A percentile compares a stretch with the other conserved stretches of the same genome.
These are phyloP conservation scores for Parathielavia hyrcaniae DNA, from an alignment of 495 filamentous ascomycete species.

Conservation along the genomic window DNA sequence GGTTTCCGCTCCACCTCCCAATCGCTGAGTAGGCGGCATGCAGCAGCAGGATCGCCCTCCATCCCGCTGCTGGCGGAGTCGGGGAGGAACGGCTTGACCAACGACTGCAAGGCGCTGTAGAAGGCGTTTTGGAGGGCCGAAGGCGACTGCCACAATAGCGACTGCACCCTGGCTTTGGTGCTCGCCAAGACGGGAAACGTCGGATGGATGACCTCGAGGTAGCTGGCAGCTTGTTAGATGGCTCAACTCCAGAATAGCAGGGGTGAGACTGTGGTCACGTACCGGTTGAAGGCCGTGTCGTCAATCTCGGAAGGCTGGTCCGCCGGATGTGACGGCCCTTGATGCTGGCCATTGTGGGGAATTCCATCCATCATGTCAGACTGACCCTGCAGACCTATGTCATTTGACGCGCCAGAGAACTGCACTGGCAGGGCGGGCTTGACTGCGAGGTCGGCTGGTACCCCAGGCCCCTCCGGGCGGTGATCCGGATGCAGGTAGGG, in stretches of 20 bases:
- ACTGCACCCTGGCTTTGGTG: constrained; percentile 56
- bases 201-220: constrained; percentile 64
- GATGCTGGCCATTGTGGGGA: constrained; percentile 19
- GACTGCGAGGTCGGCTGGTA: constrained; percentile 28
- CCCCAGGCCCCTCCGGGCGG: constrained; percentile 33
- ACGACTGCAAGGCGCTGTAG: constrained; percentile 58
- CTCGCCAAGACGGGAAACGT: constrained; percentile 68
- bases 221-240: constrained; percentile 41
- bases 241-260: not conserved
- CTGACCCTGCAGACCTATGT: constrained; percentile 26
- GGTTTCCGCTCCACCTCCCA: constrained; percentile 48
- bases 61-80: constrained; percentile 35
- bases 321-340: constrained; percentile 27
- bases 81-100: constrained; percentile 54
- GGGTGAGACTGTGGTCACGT: constrained; percentile 18
- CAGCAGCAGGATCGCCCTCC: constrained; percentile 38
- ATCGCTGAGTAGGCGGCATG: constrained; percentile 45
- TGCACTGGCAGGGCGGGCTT: constrained; percentile 34
- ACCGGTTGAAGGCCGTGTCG: constrained; percentile 43
- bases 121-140: constrained; percentile 63
- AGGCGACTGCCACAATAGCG: constrained; percentile 56
- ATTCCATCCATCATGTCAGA: constrained; percentile 22
- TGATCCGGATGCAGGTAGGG: constrained; percentile 33
- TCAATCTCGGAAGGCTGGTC: constrained; percentile 37
- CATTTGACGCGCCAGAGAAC: constrained; percentile 18